Percentiles rank a stretch among this genome's conserved stretches.
Evolutionary conservation across 1,284 basidiomycete genomes (phyloP).

Genomic region (Tilletiaria anomala): DNA sequence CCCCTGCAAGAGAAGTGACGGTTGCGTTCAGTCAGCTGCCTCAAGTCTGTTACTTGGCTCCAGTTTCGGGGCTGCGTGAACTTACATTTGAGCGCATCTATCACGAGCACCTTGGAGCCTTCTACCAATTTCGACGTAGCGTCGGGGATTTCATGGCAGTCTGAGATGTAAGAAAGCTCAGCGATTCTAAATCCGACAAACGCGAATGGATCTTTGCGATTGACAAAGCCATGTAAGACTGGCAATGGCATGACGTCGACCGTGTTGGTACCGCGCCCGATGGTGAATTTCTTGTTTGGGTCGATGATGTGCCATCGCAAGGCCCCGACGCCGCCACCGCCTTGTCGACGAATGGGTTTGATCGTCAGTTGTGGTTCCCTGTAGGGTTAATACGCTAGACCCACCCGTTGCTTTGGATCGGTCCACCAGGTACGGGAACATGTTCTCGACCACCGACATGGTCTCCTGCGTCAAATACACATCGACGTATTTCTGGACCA

Average conservation of each 20-base stretch:
- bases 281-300: conserved; percentile 9
- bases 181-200: conserved; percentile 31
- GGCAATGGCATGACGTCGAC: conserved; percentile 18
- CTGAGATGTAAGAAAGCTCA: conserved; percentile 31
- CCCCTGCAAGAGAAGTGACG: too few species aligned
- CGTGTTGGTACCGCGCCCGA: conserved; percentile 3
- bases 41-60: too few species aligned
- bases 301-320: conserved; percentile 33
- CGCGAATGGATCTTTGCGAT: conserved; percentile 14
- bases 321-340: conserved; percentile 29
- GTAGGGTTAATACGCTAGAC: neutral
- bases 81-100: conserved; percentile 31
- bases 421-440: conserved; percentile 33
- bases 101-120: conserved; percentile 20
- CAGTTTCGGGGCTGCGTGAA: too few species aligned
- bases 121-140: conserved; percentile 11
- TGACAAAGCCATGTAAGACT: conserved; percentile 25
- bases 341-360: conserved; percentile 1
- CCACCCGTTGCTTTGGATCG: conserved; percentile 15
- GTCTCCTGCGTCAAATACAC: conserved; percentile 28
- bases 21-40: too few species aligned
- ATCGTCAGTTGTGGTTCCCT: neutral
- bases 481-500: conserved; percentile 23
- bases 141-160: conserved; percentile 23
- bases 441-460: conserved; percentile 17